Conservation (phyloP, 257 asterid genomes). For the Galeopsis tetrahit region DNA sequence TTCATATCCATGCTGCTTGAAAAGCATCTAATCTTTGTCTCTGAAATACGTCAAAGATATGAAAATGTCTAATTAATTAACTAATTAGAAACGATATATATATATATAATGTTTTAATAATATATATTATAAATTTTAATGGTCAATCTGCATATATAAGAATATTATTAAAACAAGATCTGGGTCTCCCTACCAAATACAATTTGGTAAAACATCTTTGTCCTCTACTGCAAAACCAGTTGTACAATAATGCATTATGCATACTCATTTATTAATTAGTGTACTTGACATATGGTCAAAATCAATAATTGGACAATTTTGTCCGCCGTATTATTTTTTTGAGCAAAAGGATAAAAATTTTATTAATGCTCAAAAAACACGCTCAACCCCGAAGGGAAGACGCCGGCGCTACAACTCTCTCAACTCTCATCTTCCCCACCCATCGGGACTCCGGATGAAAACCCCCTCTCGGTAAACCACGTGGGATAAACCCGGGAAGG, state of each 20-base stretch:
- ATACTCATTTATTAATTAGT: conserved; percentile 17
- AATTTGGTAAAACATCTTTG: conserved; percentile 38
- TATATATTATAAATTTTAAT: no score
- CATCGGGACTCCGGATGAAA: no score
- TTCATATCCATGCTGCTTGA: background rate
- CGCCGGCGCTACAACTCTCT: no score
- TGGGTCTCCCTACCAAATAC: conserved; percentile 9
- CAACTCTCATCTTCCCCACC: no score
- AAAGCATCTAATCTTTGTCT: conserved; percentile 5
- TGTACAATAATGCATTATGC: conserved; percentile 24
- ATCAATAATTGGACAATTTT: conserved; percentile 28
- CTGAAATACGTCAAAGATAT: conserved; percentile 5
- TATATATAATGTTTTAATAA: background rate
- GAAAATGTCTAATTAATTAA: background rate
- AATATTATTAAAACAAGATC: conserved; percentile 11
- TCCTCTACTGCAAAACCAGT: conserved; percentile 34
- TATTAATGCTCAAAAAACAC: no score
- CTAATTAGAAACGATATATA: background rate
- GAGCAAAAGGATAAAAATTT: no score
- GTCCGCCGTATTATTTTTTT: conserved; percentile 37
- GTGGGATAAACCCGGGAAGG: no score
- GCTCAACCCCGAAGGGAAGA: no score
- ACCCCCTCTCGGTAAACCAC: no score
- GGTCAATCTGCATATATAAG: background rate
- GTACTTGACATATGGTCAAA: conserved; percentile 19